Evolutionary conservation across 1,284 basidiomycete genomes (phyloP), one percentile per base, ranked within the genome.

Genomic region (Fomitopsis pinicola): DNA sequence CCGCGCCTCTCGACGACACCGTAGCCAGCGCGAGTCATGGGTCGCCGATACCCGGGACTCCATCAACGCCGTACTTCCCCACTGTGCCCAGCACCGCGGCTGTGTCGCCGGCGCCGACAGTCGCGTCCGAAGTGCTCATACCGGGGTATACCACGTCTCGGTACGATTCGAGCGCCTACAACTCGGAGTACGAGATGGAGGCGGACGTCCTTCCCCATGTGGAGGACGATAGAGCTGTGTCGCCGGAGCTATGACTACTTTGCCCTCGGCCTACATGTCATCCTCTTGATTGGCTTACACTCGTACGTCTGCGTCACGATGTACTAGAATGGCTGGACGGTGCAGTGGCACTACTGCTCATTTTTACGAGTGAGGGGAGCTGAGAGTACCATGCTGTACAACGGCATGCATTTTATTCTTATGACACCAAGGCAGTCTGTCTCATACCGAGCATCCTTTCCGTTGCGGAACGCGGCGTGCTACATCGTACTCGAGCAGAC

Each of bases 101-200:
- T 22, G 26, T 36, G 61, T 85, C 84, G 2, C 83, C 83, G 33
- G 79, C 80, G 40, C 82, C 80, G 19, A 82, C 82, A 1, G 74
- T 74, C 56, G 72, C 75, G 17, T 85, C 83, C 17, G 83, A 84
- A 52, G 66, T 68, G 22, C 66, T 65, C 44, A 64, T 68, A 30
- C 66, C 69, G 3, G 69, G 67, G 22, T 42, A 64, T 9, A 5
- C 8, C 30, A 67, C 63, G 30, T 66, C 63, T 53, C 68, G 66
- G 19, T 59, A 65, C 50, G 70, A 71, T 58, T 68, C 68, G 14
- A 76, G 73, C 58, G 72, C 68, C 54, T 75, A 76, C 46, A 75
- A 73, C 44, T 73, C 74, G 2, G 74, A 76, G 42, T 69, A 69
- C 42, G 71, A 69, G 70, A 71, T 35, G 62, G 68, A 62, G 30